Evolutionary conservation across 805 yeast genomes (phyloP).

Genomic region (Cephaloascus fragrans): DNA sequence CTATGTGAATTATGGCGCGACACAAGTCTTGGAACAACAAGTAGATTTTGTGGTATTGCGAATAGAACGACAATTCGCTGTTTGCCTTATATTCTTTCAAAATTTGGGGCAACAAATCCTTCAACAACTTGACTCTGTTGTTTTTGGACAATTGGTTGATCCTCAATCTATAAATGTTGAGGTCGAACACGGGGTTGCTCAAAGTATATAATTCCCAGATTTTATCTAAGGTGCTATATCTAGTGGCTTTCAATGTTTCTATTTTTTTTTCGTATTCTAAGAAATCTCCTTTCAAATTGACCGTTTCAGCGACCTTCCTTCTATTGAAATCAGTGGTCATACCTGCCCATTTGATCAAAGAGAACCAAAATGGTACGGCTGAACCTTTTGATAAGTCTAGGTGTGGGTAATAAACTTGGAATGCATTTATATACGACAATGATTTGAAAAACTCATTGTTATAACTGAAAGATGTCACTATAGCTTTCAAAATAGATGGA

Average conservation of each 20-base stretch:
- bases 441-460: slow-evolving; percentile 20
- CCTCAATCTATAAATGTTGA: not conserved
- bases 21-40: not conserved
- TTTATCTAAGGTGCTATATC: not conserved
- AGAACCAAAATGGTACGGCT: slow-evolving; percentile 23
- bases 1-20: slow-evolving; percentile 15
- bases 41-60: not conserved
- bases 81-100: not conserved
- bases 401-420: slow-evolving; percentile 18
- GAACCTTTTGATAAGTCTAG: slow-evolving; percentile 9
- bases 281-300: slow-evolving; percentile 13
- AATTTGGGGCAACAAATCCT: not conserved
- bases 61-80: not conserved
- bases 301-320: slow-evolving; percentile 13
- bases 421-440: slow-evolving; percentile 22
- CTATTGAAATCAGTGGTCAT: slow-evolving; percentile 19
- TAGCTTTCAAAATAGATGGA: slow-evolving; percentile 14
- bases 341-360: slow-evolving; percentile 26
- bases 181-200: not conserved
- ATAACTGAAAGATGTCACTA: slow-evolving; percentile 21
- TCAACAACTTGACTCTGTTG: not conserved
- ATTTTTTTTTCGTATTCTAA: not conserved
- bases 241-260: slow-evolving; percentile 4
- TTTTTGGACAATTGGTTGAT: not conserved
- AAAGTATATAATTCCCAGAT: not conserved